Percentiles rank a stretch among this genome's conserved stretches.
These are phyloP conservation scores for Chara braunii DNA, from an alignment of 139 green algal species.

Conservation along the genomic window DNA sequence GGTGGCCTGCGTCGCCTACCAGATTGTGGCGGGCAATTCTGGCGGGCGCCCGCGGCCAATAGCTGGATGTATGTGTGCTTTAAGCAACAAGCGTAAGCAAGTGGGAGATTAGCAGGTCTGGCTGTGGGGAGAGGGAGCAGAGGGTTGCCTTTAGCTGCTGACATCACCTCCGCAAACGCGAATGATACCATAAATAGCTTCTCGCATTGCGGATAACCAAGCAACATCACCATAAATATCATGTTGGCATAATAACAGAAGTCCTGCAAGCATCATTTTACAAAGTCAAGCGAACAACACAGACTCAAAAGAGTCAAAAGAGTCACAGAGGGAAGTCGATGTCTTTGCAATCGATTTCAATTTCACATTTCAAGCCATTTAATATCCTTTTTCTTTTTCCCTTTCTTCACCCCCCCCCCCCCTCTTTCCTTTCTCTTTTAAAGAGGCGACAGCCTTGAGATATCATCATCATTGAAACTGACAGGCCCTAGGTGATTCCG, in stretches of 20 bases:
- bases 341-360: neutral
- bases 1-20: too few species aligned
- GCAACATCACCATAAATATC: constrained; percentile 21
- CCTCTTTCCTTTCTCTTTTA: neutral
- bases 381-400: neutral
- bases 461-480: too few species aligned
- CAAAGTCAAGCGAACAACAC: too few species aligned
- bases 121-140: too few species aligned
- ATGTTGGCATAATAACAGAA: constrained; percentile 41
- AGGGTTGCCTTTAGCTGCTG: too few species aligned
- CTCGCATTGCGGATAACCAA: constrained; percentile 26
- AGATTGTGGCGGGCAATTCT: too few species aligned
- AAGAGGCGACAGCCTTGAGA: neutral
- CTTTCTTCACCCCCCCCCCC: neutral
- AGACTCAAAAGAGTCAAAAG: too few species aligned
- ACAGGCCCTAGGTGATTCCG: too few species aligned
- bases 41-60: too few species aligned
- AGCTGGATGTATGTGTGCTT: too few species aligned
- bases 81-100: too few species aligned
- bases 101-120: too few species aligned
- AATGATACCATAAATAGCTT: constrained; percentile 37
- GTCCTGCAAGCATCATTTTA: constrained; percentile 25
- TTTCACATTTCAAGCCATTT: neutral
- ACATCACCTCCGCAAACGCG: constrained; percentile 35
- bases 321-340: neutral